Base-by-base conservation (phyloP, 495 filamentous ascomycete genomes). In the Acidiella bohemica region DNA sequence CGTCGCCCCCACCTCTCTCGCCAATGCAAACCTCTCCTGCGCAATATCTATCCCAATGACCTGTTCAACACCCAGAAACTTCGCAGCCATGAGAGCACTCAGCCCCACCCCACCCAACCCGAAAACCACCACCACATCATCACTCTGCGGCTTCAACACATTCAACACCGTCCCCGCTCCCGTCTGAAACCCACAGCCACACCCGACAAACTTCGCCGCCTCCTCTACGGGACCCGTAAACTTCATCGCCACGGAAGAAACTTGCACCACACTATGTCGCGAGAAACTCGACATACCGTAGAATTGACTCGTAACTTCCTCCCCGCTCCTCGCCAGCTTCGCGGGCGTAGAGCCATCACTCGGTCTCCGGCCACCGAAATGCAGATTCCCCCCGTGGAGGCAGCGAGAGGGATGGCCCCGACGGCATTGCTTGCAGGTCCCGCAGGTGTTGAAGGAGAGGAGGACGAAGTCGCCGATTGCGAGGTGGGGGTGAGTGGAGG, bases 141-240 rank as follows among this genome's bases (percentile, higher is more conserved):
- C 34, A 12, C 28, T 9, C 14, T 28, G 28, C 27, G 50, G 39
- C 25, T 44, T 41, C 18, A 47, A 31, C 8, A 47, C 42, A 30
- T 53, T 56, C 33, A 48, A 13, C n/a, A 56, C 41, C 7, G 50
- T 45, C 6, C 61, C 60, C 14, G 55, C 59, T 4, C 36, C 63
- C 1, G 63, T 66, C 47, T 61, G 58, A 25, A 62, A 50, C 2
- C 59, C 63, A 37, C 63, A 65, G 3, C 62, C 63, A 30, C 63
- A 53, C 1, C 62, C 56, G 7, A 62, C 56, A 13, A 59, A 55
- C 3, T 57, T 30, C 1, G 39, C 49, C 39, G 61, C 22, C 12
- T 52, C 36, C 8, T 54, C 36, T 4, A 28, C 30, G 0, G 45
- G 23, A 29, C 41, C 24, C 20, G 24, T n/a, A 41, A 32, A 53